Conservation (phyloP, 768 basidiomycete genomes). For the Lentinula raphanica region DNA sequence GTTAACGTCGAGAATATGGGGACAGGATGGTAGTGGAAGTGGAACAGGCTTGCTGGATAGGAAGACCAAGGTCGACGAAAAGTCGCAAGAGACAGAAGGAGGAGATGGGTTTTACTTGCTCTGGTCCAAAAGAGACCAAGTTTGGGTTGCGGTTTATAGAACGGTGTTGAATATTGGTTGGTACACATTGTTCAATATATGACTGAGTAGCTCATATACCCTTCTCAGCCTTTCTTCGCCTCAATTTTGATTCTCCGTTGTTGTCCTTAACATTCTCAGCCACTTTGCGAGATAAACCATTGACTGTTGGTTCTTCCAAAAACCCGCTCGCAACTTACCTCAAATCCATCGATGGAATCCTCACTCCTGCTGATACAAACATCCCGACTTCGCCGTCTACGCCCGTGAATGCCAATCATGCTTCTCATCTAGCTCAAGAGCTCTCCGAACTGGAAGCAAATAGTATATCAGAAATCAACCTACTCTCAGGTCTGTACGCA, state of each 20-base stretch:
- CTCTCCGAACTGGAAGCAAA: conserved; percentile 38
- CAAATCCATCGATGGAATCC: conserved; percentile 29
- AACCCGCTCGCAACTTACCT: conserved; percentile 40
- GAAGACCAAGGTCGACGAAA: background rate
- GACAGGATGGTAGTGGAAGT: conserved; percentile 38
- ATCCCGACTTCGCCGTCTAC: conserved; percentile 27
- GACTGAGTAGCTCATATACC: background rate
- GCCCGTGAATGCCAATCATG: conserved; percentile 20
- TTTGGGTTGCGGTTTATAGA: conserved; percentile 80
- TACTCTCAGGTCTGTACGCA: conserved; percentile 61
- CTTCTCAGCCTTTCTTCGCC: conserved; percentile 63
- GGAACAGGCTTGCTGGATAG: background rate
- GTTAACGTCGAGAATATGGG: conserved; percentile 72
- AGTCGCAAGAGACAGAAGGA: conserved; percentile 9
- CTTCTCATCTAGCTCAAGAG: conserved; percentile 26
- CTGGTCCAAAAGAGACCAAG: conserved; percentile 53
- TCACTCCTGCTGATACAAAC: conserved; percentile 25
- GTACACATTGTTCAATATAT: conserved; percentile 25
- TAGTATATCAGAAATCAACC: conserved; percentile 46
- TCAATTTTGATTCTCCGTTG: conserved; percentile 66
- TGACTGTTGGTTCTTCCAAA: conserved; percentile 35
- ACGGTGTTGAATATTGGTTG: conserved; percentile 76
- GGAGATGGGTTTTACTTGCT: conserved; percentile 59
- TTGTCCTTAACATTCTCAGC: conserved; percentile 80
- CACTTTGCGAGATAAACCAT: conserved; percentile 80